phyloP scores from a whole-genome alignment of 2,329 filamentous ascomycete species.

The Calonectria hawksworthii region DNA sequence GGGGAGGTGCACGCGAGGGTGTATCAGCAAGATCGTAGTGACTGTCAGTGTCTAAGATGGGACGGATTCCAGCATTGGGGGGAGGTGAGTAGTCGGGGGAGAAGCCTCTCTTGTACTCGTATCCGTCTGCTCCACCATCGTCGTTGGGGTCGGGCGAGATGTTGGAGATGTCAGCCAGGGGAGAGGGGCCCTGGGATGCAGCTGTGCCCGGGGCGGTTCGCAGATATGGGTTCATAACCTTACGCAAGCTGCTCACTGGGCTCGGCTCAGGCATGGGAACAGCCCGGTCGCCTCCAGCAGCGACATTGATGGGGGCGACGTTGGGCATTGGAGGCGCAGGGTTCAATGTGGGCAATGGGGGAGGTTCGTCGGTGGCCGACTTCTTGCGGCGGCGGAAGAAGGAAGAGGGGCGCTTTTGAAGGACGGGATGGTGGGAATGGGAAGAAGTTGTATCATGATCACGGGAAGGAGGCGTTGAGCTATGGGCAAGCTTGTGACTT shows the following conservation, averaged over 20 bases:
- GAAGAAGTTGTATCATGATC: slow-evolving; percentile 63
- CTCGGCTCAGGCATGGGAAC: slow-evolving; percentile 62
- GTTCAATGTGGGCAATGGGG: slow-evolving; percentile 68
- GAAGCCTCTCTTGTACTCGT: slow-evolving; percentile 70
- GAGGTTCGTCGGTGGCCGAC: slow-evolving; percentile 80
- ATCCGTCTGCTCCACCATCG: slow-evolving; percentile 37
- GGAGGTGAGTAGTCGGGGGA: slow-evolving; percentile 83
- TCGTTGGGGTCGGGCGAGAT: slow-evolving; percentile 35
- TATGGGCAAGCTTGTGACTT: slow-evolving; percentile 60
- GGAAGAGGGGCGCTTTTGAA: slow-evolving; percentile 93
- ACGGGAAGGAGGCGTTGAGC: slow-evolving; percentile 64
- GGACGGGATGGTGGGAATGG: slow-evolving; percentile 63
- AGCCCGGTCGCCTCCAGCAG: slow-evolving; percentile 48
- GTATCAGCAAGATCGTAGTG: slow-evolving; percentile 47
- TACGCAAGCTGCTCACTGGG: slow-evolving; percentile 83
- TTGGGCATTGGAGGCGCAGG: slow-evolving; percentile 57
- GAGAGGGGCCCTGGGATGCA: slow-evolving; percentile 44
- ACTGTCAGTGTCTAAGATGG: slow-evolving; percentile 64
- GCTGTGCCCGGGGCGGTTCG: slow-evolving; percentile 48
- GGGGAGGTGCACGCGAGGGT: slow-evolving; percentile 52
- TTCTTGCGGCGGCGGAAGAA: slow-evolving; percentile 97
- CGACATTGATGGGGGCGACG: slow-evolving; percentile 51
- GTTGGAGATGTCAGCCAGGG: slow-evolving; percentile 43
- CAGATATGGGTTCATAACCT: slow-evolving; percentile 90
- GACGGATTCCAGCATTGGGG: slow-evolving; percentile 78